phyloP scores from a whole-genome alignment of 331 rosid species.

The Phaseolus coccineus region DNA sequence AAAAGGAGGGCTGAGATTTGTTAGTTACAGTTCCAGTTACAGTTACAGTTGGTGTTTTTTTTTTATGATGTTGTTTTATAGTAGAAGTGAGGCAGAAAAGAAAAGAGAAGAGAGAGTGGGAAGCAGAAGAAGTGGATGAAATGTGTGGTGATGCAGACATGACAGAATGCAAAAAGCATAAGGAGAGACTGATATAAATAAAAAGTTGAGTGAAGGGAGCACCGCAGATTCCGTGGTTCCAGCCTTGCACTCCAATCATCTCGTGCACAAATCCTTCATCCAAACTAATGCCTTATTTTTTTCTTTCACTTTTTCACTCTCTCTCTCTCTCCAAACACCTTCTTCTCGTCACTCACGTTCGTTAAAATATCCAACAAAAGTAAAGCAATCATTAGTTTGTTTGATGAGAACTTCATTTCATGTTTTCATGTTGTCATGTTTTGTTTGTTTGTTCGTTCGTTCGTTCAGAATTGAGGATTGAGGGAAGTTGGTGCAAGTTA shows the following conservation, averaged over 20 bases:
- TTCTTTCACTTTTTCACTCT: conserved; percentile 21
- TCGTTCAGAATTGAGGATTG: neutral
- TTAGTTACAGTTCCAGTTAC: no score
- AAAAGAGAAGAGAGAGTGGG: conserved; percentile 26
- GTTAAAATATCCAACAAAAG: conserved; percentile 30
- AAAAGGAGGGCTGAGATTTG: no score
- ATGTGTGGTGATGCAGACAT: conserved; percentile 56
- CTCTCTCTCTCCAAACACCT: conserved; percentile 3
- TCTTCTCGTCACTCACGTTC: neutral
- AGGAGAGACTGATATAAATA: neutral
- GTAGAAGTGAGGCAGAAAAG: conserved; percentile 6
- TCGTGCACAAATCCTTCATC: conserved; percentile 59
- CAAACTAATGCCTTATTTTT: conserved; percentile 63
- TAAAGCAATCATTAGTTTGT: conserved; percentile 2
- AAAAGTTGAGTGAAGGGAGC: conserved; percentile 48
- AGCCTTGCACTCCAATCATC: conserved; percentile 93
- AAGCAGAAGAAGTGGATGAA: conserved; percentile 53
- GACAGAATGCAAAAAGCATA: conserved; percentile 40
- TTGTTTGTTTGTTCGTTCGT: no score
- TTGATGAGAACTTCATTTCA: neutral
- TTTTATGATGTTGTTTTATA: no score
- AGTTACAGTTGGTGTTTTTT: no score
- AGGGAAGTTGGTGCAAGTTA: conserved; percentile 28
- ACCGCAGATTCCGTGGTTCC: conserved; percentile 87
- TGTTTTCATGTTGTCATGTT: neutral